Percentiles rank a stretch among this genome's conserved stretches.
Evolutionary conservation across 345 rosid species (phyloP).

Genomic region (Rhodomyrtus tomentosa): DNA sequence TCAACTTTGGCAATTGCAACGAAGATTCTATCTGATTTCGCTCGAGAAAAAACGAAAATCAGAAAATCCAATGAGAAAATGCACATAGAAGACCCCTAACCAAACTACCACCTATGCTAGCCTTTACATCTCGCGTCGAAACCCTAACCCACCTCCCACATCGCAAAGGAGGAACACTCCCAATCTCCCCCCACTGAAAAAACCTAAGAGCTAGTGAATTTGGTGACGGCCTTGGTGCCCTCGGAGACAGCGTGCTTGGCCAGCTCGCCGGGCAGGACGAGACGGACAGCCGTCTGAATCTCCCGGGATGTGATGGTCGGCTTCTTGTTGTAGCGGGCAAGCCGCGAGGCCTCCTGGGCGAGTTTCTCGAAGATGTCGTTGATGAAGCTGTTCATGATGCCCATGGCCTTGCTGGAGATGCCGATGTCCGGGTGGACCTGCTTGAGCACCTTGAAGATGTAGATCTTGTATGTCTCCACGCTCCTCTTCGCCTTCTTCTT

Average conservation of each 20-base stretch:
- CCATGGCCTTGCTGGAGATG: constrained; percentile 25
- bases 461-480: constrained; percentile 31
- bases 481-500: constrained; percentile 21
- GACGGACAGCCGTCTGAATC: constrained; percentile 22
- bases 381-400: constrained; percentile 15
- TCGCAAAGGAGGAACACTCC: neutral
- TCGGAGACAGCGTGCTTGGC: constrained; percentile 28
- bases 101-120: neutral
- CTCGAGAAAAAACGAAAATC: neutral
- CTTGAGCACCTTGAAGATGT: constrained; percentile 31
- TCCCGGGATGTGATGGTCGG: constrained; percentile 28
- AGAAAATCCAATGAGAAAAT: neutral
- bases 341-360: constrained; percentile 17
- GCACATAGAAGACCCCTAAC: neutral
- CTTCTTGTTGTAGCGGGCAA: constrained; percentile 27
- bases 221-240: constrained; percentile 28
- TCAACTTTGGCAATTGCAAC: neutral
- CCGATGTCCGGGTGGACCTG: constrained; percentile 31
- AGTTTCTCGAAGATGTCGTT: constrained; percentile 31
- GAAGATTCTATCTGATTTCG: neutral
- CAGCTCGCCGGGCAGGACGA: constrained; percentile 25
- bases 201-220: constrained; percentile 20
- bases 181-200: neutral
- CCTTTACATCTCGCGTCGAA: neutral
- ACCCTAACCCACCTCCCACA: neutral